Base-by-base conservation (phyloP, 2,329 filamentous ascomycete genomes). In the Chalaropsis thielavioides region DNA sequence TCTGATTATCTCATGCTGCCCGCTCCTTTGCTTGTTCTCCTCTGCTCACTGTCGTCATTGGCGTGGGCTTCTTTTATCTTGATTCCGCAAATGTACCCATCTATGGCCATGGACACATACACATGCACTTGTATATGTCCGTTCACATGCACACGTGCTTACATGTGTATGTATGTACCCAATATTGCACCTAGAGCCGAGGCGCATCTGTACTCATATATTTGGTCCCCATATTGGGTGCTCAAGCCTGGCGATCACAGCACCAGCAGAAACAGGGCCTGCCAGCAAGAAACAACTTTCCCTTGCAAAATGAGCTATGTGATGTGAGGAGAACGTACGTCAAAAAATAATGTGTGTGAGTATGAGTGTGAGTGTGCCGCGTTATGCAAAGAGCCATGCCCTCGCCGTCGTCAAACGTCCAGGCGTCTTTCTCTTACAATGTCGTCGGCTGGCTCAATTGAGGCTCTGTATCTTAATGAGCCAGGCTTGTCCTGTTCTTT, bases 401-500 rank as follows among this genome's bases (percentile, higher is more conserved):
- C 17, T 13, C 19, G 44, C 22, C 19, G 19, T 11, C 44, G 22
- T 49, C 17, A 11, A 49, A 49, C 19, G 19, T 24, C 44, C 17
- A 49, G 51, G 46, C 46, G 6, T 19, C n/a, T 17, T 38, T 19
- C n/a, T 17, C 15, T n/a, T n/a, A 17, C 15, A 17, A 17, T 58
- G 27, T 56, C 51, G 24, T 31, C 24, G 51, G 8, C 27, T 58
- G 17, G 24, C 38, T 17, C 8, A 35, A 17, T 31, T 58, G 51
- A 58, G 51, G 51, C 51, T 58, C 51, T 58, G 51, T 38, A 58
- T 35, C 51, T n/a, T 19, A 4, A 27, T 58, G 51, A 58, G 51
- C 51, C 51, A 27, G 35, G 51, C 51, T 58, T n/a, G n/a, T n/a
- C n/a, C n/a, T n/a, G n/a, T n/a, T n/a, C n/a, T n/a, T n/a, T n/a